Base-by-base conservation (phyloP, 1,284 basidiomycete species). In the Malassezia dermatis region DNA sequence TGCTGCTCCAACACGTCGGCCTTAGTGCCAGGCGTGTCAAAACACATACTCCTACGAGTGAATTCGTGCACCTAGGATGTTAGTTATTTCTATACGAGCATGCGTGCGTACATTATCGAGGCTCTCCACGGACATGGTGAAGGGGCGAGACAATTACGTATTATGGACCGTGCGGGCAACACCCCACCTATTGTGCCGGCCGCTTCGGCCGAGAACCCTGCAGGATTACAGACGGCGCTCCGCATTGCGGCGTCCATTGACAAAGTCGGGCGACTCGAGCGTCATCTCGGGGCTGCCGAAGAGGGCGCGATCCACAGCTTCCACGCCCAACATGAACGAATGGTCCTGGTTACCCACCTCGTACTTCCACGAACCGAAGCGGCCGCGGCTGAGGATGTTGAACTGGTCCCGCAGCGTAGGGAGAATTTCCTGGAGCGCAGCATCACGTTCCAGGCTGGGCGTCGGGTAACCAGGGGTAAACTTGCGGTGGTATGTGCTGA, bases 341-440 rank as follows among this genome's bases (percentile, higher is more conserved):
- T 80, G 79, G 62, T 80, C 79, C 65, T 80, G 79, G 64, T 80
- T 80, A 1, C 78, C 79, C 8, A 77, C 76, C 66, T 79, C 78
- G 67, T 78, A 79, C 65, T 78, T 78, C 78, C 79, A 80, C 41
- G 76, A 77, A n/a, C 79, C 79, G 64, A 80, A 80, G 46, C 79
- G 73, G 34, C 79, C 79, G 48, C 79, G 75, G 17, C 76, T 77
- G 65, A 76, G 75, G 51, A 80, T 78, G 47, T 70, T 69, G 66
- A 67, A 76, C 60, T 70, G 61, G 50, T 79, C 76, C 58, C 72
- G 66, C 32, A 80, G 66, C 21, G 66, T 68, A 2, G 79, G 79
- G 30, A 80, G 71, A 59, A 79, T 75, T 24, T 70, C 60, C 26
- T 72, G 71, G 34, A 80, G 65, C 37, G 78, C 78, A 13, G 70